These are phyloP conservation scores for Talinum fruticosum DNA, from an alignment of 148 eudicot species.

Conservation along the genomic window DNA sequence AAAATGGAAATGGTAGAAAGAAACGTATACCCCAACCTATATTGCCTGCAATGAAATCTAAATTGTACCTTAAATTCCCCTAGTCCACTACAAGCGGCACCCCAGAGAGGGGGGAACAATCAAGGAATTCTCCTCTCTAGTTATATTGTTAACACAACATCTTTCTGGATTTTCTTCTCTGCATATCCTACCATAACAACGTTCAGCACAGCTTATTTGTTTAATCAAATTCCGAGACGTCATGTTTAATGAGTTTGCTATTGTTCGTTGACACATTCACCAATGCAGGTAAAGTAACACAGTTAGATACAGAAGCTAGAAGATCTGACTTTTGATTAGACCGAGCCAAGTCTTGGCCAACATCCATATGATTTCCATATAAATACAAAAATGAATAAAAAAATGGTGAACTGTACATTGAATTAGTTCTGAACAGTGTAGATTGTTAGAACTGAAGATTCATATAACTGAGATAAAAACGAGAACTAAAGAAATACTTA, in stretches of 20 bases:
- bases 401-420: conserved; percentile 19
- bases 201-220: background rate
- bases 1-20: background rate
- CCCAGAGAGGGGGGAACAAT: background rate
- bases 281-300: background rate
- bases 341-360: background rate
- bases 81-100: background rate
- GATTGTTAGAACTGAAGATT: too few species aligned
- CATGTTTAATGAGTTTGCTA: background rate
- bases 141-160: background rate
- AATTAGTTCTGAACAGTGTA: conserved; percentile 6
- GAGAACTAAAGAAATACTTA: too few species aligned
- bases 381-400: conserved; percentile 22
- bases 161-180: background rate
- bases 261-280: background rate
- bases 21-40: background rate
- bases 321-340: background rate
- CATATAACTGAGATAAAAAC: too few species aligned
- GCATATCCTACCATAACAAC: background rate
- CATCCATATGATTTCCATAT: background rate
- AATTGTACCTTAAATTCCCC: background rate
- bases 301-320: background rate
- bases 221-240: background rate
- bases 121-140: too few species aligned
- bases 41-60: background rate